Percentiles rank a stretch among this genome's conserved stretches.
Conservation (phyloP, 2,329 filamentous ascomycete species). For the Arthrobotrys entomopaga region DNA sequence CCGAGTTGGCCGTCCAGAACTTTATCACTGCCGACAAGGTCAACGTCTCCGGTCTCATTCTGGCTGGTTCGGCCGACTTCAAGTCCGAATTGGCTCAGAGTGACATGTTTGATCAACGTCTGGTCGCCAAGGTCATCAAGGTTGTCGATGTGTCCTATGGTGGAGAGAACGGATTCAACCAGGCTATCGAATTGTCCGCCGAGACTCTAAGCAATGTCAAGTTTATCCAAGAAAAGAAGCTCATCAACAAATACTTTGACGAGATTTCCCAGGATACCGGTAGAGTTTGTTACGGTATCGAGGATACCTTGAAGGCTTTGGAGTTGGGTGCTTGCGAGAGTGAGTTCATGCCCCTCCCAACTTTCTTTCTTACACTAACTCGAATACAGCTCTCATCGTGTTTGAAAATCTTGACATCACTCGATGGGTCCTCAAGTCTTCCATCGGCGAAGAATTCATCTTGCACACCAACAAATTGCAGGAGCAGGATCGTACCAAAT, state of each 20-base stretch:
- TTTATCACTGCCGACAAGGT: constrained; percentile 99
- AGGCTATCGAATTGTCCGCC: constrained; percentile 92
- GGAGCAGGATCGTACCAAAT: constrained; percentile 81
- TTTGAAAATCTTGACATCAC: constrained; percentile 97
- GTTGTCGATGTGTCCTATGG: constrained; percentile 99
- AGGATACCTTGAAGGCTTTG: constrained; percentile 95
- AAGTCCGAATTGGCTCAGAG: constrained; percentile 99
- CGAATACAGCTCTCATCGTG: constrained; percentile 75
- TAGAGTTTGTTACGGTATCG: constrained; percentile 96
- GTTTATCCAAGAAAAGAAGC: constrained; percentile 99
- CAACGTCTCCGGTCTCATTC: constrained; percentile 93
- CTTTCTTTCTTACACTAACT: neutral
- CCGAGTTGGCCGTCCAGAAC: constrained; percentile 97
- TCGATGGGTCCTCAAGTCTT: constrained; percentile 87
- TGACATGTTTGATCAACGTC: constrained; percentile 93
- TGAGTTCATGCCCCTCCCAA: constrained; percentile 36
- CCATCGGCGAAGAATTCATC: constrained; percentile 75
- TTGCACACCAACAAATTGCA: constrained; percentile 89
- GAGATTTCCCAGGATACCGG: constrained; percentile 98
- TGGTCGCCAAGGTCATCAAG: constrained; percentile 97
- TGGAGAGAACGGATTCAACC: constrained; percentile 99
- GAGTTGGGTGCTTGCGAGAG: constrained; percentile 94
- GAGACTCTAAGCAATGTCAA: constrained; percentile 99
- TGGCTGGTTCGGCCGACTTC: constrained; percentile 98
- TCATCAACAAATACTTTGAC: constrained; percentile 98